Percentiles rank a stretch among this genome's conserved stretches.
Conservation (phyloP, 2,329 filamentous ascomycete species). For the Dissoconium aciculare region DNA sequence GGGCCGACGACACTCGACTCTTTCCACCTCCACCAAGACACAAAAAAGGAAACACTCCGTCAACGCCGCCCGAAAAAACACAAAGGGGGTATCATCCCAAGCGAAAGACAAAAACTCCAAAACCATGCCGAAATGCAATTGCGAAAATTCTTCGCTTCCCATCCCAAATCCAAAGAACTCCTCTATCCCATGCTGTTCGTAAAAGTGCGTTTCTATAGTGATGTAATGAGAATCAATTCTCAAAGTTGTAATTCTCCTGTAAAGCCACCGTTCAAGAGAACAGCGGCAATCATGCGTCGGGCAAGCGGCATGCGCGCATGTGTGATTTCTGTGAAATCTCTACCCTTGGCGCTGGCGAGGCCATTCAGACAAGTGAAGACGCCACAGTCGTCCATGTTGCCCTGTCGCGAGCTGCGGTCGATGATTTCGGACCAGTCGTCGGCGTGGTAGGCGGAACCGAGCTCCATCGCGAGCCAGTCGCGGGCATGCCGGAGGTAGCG, state of each 20-base stretch:
- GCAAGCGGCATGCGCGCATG: slow-evolving; percentile 15
- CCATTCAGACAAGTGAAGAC: slow-evolving; percentile 62
- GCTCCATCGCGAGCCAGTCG: slow-evolving; percentile 43
- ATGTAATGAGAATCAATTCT: no score
- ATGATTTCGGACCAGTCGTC: slow-evolving; percentile 44
- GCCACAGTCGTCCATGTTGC: slow-evolving; percentile 61
- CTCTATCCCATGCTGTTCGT: no score
- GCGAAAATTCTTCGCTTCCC: no score
- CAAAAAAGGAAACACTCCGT: no score
- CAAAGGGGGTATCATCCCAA: no score
- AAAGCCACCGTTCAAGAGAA: slow-evolving; percentile 54
- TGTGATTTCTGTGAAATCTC: slow-evolving; percentile 28
- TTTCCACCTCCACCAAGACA: no score
- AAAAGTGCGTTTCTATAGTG: no score
- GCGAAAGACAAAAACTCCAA: no score
- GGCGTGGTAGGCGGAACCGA: slow-evolving; percentile 40
- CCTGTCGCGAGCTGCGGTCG: slow-evolving; percentile 42
- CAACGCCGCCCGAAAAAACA: no score
- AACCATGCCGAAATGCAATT: no score
- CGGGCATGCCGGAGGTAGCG: slow-evolving; percentile 19
- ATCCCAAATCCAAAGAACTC: no score
- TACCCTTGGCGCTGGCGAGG: slow-evolving; percentile 43
- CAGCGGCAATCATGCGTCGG: slow-evolving; percentile 43
- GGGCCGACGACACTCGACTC: no score
- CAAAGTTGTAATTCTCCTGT: slow-evolving; percentile 37